Percentiles rank a stretch among this genome's conserved stretches.
Conservation (phyloP, 2,329 filamentous ascomycete species). For the Calonectria montana region DNA sequence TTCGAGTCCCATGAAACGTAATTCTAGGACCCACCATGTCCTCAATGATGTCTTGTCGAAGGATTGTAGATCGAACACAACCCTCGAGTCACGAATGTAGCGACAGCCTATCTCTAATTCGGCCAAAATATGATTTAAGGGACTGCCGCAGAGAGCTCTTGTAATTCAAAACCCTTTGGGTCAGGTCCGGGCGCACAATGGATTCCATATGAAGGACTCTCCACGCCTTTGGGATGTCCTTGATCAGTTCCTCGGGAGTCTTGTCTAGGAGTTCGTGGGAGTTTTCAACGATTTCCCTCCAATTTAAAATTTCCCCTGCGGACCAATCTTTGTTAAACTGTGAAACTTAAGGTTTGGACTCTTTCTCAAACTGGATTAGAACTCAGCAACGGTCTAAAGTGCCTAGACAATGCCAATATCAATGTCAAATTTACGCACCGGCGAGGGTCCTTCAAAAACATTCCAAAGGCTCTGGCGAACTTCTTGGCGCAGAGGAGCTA, state of each 20-base stretch:
- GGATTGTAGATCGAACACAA: not conserved
- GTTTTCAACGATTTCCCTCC: conserved; percentile 30
- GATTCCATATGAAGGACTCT: conserved; percentile 54
- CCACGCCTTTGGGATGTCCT: conserved; percentile 17
- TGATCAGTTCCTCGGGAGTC: conserved; percentile 14
- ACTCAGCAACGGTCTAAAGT: conserved; percentile 27
- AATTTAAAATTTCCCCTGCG: conserved; percentile 22
- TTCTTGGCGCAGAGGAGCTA: conserved; percentile 31
- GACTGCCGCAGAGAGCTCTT: conserved; percentile 39
- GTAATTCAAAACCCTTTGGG: conserved; percentile 43
- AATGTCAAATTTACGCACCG: conserved; percentile 5
- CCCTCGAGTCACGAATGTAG: conserved; percentile 29
- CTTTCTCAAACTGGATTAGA: conserved; percentile 9
- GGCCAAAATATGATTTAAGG: conserved; percentile 28
- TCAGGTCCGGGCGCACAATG: conserved; percentile 49
- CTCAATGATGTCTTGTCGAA: conserved; percentile 47
- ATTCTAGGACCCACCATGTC: conserved; percentile 49
- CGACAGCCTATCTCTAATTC: conserved; percentile 20
- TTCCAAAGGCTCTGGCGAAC: conserved; percentile 24
- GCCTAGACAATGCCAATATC: conserved; percentile 30
- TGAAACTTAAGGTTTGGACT: not conserved
- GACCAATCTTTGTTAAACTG: conserved; percentile 22
- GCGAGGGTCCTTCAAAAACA: not conserved
- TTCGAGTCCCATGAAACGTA: conserved; percentile 55
- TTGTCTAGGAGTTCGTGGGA: conserved; percentile 23